phyloP scores from a whole-genome alignment of 2,329 filamentous ascomycete genomes.

The Fusarium camptoceras region DNA sequence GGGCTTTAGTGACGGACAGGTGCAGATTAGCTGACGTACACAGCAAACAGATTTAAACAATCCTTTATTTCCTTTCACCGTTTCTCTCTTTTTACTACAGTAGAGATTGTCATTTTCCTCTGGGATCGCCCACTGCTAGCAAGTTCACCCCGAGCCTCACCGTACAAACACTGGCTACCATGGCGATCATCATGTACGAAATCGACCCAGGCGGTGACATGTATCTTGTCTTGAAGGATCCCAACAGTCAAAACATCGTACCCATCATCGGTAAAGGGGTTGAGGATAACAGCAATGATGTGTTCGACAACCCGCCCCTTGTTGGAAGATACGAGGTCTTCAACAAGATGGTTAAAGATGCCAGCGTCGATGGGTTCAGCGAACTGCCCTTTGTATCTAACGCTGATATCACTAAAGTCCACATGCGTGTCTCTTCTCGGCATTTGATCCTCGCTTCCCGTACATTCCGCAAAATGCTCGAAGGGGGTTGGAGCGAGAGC shows the following conservation, averaged over 20 bases:
- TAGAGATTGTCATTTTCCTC: too few species aligned
- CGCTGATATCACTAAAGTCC: not conserved
- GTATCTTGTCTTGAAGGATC: not conserved
- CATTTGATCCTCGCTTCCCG: conserved; percentile 1
- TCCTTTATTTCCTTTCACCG: too few species aligned
- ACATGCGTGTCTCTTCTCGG: not conserved
- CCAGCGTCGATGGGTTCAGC: too few species aligned
- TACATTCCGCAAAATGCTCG: not conserved
- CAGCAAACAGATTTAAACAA: too few species aligned
- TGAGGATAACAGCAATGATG: accelerated
- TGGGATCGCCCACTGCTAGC: too few species aligned
- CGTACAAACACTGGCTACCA: too few species aligned
- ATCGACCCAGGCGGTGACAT: not conserved
- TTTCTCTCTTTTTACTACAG: too few species aligned
- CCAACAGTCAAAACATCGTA: not conserved
- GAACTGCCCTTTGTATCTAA: too few species aligned
- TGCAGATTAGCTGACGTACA: accelerated
- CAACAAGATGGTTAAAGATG: too few species aligned
- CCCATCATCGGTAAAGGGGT: not conserved
- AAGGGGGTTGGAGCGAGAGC: not conserved
- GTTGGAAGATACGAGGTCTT: not conserved
- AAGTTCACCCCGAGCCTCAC: too few species aligned
- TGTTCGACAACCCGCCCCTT: not conserved
- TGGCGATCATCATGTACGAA: not conserved
- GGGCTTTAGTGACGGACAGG: too few species aligned